These are phyloP conservation scores for Penicillium roqueforti DNA, from an alignment of 495 filamentous ascomycete species.

Conservation along the genomic window DNA sequence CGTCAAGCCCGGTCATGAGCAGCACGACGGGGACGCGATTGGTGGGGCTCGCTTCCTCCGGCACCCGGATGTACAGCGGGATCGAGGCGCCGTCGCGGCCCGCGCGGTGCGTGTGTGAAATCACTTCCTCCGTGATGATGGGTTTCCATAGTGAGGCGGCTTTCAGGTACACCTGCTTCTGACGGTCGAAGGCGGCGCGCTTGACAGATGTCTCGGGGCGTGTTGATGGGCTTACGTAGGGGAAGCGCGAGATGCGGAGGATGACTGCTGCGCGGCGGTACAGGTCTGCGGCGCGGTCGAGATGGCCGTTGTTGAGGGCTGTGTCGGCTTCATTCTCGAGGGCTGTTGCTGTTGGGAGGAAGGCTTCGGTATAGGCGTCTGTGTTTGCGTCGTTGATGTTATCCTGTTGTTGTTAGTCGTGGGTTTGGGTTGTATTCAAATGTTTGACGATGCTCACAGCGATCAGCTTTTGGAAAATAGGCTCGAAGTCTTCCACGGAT, in stretches of 20 bases:
- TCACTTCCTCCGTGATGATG: slow-evolving; percentile 53
- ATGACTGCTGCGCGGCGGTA: slow-evolving; percentile 69
- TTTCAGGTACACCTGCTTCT: slow-evolving; percentile 61
- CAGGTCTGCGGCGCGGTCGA: slow-evolving; percentile 51
- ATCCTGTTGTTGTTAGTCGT: slow-evolving; percentile 28
- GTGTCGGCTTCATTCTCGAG: slow-evolving; percentile 49
- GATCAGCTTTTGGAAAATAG: slow-evolving; percentile 64
- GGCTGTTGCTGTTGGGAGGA: slow-evolving; percentile 52
- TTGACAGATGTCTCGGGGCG: slow-evolving; percentile 42
- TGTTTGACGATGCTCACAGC: slow-evolving; percentile 33
- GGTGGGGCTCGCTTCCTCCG: slow-evolving; percentile 33
- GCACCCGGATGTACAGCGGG: slow-evolving; percentile 61
- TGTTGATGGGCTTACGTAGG: slow-evolving; percentile 52
- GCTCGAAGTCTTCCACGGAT: slow-evolving; percentile 63
- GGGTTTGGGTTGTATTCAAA: background rate
- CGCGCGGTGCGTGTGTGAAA: slow-evolving; percentile 52
- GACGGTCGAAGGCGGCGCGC: slow-evolving; percentile 59
- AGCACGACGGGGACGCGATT: slow-evolving; percentile 58
- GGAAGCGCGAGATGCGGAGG: slow-evolving; percentile 71
- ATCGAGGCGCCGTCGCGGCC: slow-evolving; percentile 53
- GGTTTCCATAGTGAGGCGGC: slow-evolving; percentile 53
- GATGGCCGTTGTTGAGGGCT: slow-evolving; percentile 40
- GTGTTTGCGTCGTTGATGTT: slow-evolving; percentile 61
- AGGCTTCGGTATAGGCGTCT: slow-evolving; percentile 59
- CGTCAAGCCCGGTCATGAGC: slow-evolving; percentile 72